These are phyloP conservation scores for Geranium brycei DNA, from an alignment of 345 rosid genomes.

Conservation along the genomic window DNA sequence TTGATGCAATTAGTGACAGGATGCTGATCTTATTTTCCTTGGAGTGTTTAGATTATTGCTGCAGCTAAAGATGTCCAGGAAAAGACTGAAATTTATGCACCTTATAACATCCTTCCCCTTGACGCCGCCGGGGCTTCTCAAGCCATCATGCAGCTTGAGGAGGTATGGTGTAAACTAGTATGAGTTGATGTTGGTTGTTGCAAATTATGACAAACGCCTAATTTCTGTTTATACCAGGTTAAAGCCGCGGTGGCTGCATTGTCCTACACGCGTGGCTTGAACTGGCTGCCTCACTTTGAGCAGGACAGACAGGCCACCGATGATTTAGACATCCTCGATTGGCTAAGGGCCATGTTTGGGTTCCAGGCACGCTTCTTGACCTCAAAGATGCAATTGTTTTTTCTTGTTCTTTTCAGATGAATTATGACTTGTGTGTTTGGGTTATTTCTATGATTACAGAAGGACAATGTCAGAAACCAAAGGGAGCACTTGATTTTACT, in stretches of 20 bases:
- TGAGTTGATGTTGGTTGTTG: background rate
- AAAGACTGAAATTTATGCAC: constrained; percentile 92
- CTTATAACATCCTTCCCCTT: constrained; percentile 89
- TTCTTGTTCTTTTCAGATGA: background rate
- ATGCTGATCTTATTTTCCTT: background rate
- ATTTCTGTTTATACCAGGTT: constrained; percentile 32
- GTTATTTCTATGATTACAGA: constrained; percentile 33
- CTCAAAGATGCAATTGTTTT: background rate
- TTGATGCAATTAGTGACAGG: too few relatives aligned
- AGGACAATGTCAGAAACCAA: constrained; percentile 88
- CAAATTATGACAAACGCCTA: too few relatives aligned
- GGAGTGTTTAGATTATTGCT: constrained; percentile 67
- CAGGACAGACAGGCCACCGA: constrained; percentile 76
- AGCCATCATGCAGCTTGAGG: constrained; percentile 89
- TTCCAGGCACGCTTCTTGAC: constrained; percentile 58
- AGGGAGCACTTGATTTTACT: constrained; percentile 88
- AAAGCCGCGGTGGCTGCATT: constrained; percentile 93
- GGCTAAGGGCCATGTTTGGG: constrained; percentile 97
- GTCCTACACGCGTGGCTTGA: constrained; percentile 73
- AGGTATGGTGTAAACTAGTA: constrained; percentile 32
- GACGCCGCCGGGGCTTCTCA: constrained; percentile 95
- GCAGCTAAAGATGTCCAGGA: constrained; percentile 98
- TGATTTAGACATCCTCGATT: constrained; percentile 82
- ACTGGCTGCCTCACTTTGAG: constrained; percentile 76
- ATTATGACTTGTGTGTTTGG: background rate